Base-by-base conservation (phyloP, 108 stramenopile genomes). In the Cyclostephanos invisitatus region DNA sequence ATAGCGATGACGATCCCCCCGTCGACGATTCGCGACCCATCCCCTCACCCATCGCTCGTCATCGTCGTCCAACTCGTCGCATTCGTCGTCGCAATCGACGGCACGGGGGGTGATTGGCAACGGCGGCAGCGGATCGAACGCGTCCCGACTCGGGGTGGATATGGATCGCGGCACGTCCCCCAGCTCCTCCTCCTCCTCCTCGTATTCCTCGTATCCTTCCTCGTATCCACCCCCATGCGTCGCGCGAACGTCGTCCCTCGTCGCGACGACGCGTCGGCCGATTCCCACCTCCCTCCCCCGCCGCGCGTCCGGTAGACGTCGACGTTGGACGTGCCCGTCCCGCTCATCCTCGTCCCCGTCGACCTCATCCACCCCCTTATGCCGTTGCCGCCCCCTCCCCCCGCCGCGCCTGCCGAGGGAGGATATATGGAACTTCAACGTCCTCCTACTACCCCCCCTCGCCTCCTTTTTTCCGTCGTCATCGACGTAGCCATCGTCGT, bases 151-250 rank as follows among this genome's bases (percentile, higher is more conserved):
- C 17, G 67, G 59, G 4, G 74, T 73, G 50, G 72, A 73, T 25
- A 80, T 80, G 47, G 79, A 80, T 37, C 67, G 67, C 0, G 79
- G 79, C 28, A 80, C 70, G 29, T 64, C 79, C 9, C 66, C 67
- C 0, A 66, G 40, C 24, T 57, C 62, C 37, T 55, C 36, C 53
- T 54, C 67, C 15, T 36, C 67, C 18, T 55, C 53, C 53, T n/a
- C n/a, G n/a, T n/a, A n/a, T n/a, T n/a, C n/a, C n/a, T n/a, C n/a
- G n/a, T n/a, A n/a, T n/a, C n/a, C n/a, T n/a, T n/a, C n/a, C n/a
- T n/a, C n/a, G n/a, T n/a, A n/a, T n/a, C n/a, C n/a, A n/a, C n/a
- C n/a, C n/a, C n/a, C n/a, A n/a, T n/a, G n/a, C n/a, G n/a, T n/a
- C 20, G 7, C 10, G 20, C 49, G 17, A 7, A 82, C 81, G 11